Evolutionary conservation across 2,329 filamentous ascomycete genomes (phyloP), one percentile per base, ranked within the genome.

Genomic region (Grosmannia clavigera): DNA sequence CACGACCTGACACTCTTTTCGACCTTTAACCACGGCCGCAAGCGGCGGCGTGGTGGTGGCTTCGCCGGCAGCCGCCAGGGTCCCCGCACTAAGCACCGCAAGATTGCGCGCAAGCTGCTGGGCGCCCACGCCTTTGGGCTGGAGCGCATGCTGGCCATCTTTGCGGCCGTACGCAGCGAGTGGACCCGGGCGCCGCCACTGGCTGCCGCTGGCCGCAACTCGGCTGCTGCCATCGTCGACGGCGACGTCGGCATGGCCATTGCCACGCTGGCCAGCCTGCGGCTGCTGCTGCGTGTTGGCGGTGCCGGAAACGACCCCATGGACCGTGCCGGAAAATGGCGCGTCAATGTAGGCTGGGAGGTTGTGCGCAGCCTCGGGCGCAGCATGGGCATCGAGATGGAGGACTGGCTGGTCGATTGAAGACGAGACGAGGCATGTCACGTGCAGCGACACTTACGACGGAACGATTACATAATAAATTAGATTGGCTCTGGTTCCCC

Each of bases 321-420:
- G 67, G 88, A 92, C 68, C 76, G 83, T 0, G 82, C 82, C 0
- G 83, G 82, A 5, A 85, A 87, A 71, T 94, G 88, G 87, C 82
- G 86, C 67, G 85, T 92, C 11, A 89, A 88, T 65, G 84, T 89
- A 61, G 83, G 85, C 1, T 92, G 87, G 87, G 90, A 94, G 68
- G 83, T 87, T 63, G 82, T 88, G 7, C 76, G 85, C 62, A 80
- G 78, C 3, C 73, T 94, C 64, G 89, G 87, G 33, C 76, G 89
- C 67, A 86, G 82, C 68, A 81, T 94, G 58, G 86, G 86, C 2
- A 78, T 94, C n/a, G 88, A 91, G 70, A 79, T 91, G 14, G 84
- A 88, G 63, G 88, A 92, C 69, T 92, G 86, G 79, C 72, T 90
- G 60, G 78, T 85, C 56, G 87, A 89, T 64, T 89, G 7, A 7